Conservation (phyloP, 768 basidiomycete genomes). For the Tricholoma sp. region DNA sequence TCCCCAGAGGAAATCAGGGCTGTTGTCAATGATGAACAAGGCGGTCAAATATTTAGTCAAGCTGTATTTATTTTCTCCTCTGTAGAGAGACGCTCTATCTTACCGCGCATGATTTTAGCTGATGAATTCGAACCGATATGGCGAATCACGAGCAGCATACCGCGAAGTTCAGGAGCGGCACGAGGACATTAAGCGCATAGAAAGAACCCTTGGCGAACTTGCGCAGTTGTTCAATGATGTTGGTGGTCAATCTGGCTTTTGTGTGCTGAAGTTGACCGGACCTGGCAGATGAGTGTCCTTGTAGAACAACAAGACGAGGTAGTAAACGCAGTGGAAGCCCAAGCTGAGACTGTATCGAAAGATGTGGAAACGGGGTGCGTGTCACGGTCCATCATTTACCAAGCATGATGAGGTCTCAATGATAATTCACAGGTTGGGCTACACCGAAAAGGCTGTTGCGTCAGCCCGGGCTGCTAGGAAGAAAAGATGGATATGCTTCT, state of each 20-base stretch:
- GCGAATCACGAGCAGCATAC: conserved; percentile 85
- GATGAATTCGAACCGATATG: conserved; percentile 87
- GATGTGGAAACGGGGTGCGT: conserved; percentile 83
- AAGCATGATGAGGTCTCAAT: conserved; percentile 5
- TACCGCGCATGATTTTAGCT: conserved; percentile 42
- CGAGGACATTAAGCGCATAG: conserved; percentile 93
- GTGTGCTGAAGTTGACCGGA: neutral
- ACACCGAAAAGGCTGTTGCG: conserved; percentile 82
- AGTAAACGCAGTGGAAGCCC: conserved; percentile 76
- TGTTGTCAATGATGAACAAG: conserved; percentile 80
- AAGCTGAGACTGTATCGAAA: conserved; percentile 69
- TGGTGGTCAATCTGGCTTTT: conserved; percentile 18
- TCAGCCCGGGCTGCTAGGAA: conserved; percentile 87
- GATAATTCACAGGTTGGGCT: conserved; percentile 49
- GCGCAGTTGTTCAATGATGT: conserved; percentile 97
- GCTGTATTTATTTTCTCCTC: conserved; percentile 44
- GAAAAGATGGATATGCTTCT: conserved; percentile 97
- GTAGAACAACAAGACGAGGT: conserved; percentile 94
- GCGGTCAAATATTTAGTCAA: conserved; percentile 86
- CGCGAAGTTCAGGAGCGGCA: conserved; percentile 97
- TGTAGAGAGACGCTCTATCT: conserved; percentile 1
- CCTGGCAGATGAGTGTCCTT: conserved; percentile 79
- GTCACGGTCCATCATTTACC: neutral
- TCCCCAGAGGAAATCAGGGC: conserved; percentile 82
- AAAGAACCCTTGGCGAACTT: conserved; percentile 86